Conservation (phyloP, 2,329 filamentous ascomycete genomes). For the Fusarium succisae region DNA sequence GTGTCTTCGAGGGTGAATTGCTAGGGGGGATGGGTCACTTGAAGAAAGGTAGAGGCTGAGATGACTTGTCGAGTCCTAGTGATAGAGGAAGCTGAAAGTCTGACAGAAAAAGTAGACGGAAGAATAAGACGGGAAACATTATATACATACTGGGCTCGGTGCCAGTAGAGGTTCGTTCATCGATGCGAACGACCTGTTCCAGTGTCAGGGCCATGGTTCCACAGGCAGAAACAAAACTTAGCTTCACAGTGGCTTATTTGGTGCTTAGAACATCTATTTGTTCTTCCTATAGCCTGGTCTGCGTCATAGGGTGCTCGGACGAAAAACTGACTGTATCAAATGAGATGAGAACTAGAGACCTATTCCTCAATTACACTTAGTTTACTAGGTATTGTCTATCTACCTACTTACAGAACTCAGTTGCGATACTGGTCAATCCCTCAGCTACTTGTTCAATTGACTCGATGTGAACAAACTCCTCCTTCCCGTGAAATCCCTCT, state of each 20-base stretch:
- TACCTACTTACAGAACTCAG: conserved; percentile 44
- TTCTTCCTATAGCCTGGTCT: not conserved
- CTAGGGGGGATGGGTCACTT: not conserved
- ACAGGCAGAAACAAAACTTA: not conserved
- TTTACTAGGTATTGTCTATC: not conserved
- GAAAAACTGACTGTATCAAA: too few species aligned
- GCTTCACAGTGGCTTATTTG: not conserved
- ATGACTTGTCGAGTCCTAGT: not conserved
- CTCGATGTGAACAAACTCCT: conserved; percentile 59
- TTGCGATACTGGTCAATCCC: conserved; percentile 40
- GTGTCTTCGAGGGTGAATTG: not conserved
- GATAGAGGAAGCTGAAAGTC: not conserved
- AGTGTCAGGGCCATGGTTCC: not conserved
- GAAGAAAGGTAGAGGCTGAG: not conserved
- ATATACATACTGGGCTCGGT: not conserved
- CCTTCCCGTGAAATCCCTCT: conserved; percentile 59
- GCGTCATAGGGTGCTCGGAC: not conserved
- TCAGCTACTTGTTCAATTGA: conserved; percentile 51
- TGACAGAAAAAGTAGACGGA: not conserved
- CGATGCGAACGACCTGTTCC: not conserved
- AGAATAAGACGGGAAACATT: not conserved
- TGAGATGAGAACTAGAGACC: too few species aligned
- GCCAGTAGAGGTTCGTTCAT: not conserved
- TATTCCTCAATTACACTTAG: not conserved
- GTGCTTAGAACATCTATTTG: not conserved